Conservation (phyloP, 1,284 basidiomycete species). For the Wolfiporia cocos region DNA sequence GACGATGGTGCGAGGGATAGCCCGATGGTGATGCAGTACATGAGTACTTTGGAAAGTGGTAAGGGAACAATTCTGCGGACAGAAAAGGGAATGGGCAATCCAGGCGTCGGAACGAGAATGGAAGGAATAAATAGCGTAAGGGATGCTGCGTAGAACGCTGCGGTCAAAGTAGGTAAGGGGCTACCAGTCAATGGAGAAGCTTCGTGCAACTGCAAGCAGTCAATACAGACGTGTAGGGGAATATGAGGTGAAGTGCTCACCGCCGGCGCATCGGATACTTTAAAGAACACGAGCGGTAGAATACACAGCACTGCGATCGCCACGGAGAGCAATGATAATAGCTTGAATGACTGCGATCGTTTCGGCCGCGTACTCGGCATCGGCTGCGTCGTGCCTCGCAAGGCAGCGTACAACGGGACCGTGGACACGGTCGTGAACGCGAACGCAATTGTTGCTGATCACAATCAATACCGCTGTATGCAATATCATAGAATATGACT, state of each 20-base stretch:
- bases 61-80: conserved; percentile 37
- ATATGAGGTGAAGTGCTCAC: conserved; percentile 26
- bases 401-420: conserved; percentile 55
- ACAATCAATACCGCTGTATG: neutral
- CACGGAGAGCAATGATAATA: conserved; percentile 47
- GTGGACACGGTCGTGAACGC: conserved; percentile 59
- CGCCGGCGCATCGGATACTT: conserved; percentile 35
- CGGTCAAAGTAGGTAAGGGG: conserved; percentile 30
- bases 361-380: conserved; percentile 36
- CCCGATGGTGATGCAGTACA: conserved; percentile 33
- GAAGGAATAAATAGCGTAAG: conserved; percentile 55
- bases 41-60: conserved; percentile 40
- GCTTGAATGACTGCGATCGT: conserved; percentile 48
- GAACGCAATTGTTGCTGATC: conserved; percentile 49
- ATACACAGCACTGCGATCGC: conserved; percentile 42
- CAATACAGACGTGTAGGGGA: neutral
- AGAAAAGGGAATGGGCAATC: conserved; percentile 38
- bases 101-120: conserved; percentile 49
- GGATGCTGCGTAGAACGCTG: conserved; percentile 42
- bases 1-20: conserved; percentile 37
- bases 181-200: conserved; percentile 13
- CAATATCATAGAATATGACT: conserved; percentile 20
- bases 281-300: conserved; percentile 53
- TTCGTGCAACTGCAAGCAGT: conserved; percentile 15
- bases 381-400: conserved; percentile 37